Evolutionary conservation across 306 rosid species (phyloP).

Genomic region (Corylus heterophylla): DNA sequence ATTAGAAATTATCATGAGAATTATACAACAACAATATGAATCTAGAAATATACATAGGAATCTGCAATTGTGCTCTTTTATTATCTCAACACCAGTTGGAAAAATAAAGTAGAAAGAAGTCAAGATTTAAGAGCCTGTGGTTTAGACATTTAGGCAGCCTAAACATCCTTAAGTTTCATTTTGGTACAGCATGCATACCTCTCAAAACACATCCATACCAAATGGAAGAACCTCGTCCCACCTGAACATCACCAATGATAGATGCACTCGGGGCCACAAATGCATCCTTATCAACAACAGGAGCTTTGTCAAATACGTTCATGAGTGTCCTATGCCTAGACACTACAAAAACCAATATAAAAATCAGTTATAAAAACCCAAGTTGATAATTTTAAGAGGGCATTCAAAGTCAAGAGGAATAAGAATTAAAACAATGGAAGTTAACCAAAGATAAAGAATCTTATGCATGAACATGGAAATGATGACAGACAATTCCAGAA

Average conservation of each 20-base stretch:
- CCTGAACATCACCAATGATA: constrained; percentile 69
- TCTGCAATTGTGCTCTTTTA: neutral
- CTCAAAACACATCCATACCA: constrained; percentile 98
- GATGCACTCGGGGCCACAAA: constrained; percentile 95
- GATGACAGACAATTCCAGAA: neutral
- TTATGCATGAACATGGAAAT: neutral
- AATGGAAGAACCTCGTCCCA: constrained; percentile 76
- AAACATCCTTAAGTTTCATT: neutral
- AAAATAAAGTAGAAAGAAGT: neutral
- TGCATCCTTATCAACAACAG: constrained; percentile 73
- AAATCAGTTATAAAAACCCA: neutral
- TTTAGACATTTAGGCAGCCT: neutral
- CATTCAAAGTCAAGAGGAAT: neutral
- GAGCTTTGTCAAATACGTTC: constrained; percentile 79
- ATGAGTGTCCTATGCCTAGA: constrained; percentile 93
- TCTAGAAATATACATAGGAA: neutral
- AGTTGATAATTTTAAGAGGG: neutral
- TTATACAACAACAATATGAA: neutral
- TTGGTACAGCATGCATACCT: constrained; percentile 50
- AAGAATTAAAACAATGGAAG: neutral
- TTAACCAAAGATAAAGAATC: neutral
- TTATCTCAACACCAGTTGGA: neutral
- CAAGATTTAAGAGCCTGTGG: neutral
- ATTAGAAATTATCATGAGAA: neutral
- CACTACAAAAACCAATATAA: constrained; percentile 37